These are phyloP conservation scores for Pichia terricola DNA, from an alignment of 1,139 yeast species.

Conservation along the genomic window DNA sequence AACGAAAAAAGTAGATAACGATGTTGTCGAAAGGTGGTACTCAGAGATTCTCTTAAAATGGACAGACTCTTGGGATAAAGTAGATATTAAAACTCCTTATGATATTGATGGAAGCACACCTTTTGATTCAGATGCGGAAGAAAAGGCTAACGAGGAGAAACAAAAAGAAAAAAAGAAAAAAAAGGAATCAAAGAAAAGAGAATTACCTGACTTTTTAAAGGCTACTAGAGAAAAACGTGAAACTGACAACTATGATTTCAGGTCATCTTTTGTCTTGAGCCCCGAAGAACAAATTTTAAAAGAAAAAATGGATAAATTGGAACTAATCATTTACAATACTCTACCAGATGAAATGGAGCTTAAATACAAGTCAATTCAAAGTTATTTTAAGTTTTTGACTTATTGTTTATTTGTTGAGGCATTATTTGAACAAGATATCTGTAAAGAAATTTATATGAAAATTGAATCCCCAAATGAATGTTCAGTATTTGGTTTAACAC, in stretches of 20 bases:
- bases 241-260: neutral
- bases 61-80: neutral
- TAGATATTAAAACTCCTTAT: neutral
- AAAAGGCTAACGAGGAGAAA: neutral
- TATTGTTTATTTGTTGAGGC: constrained; percentile 56
- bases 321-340: constrained; percentile 12
- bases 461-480: constrained; percentile 29
- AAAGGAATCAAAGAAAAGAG: neutral
- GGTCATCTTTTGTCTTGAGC: constrained; percentile 8
- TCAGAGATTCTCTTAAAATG: neutral
- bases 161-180: neutral
- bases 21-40: neutral
- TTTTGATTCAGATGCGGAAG: neutral
- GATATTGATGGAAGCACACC: neutral
- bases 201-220: neutral
- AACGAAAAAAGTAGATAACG: neutral
- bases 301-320: constrained; percentile 10
- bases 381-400: constrained; percentile 52
- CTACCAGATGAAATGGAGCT: constrained; percentile 30
- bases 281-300: constrained; percentile 14
- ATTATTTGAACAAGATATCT: constrained; percentile 33
- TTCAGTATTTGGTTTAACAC: constrained; percentile 24
- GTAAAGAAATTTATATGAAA: constrained; percentile 39
- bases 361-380: constrained; percentile 37
- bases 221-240: constrained; percentile 2